phyloP scores from a whole-genome alignment of 306 rosid genomes.

The Acacia crassicarpa region DNA sequence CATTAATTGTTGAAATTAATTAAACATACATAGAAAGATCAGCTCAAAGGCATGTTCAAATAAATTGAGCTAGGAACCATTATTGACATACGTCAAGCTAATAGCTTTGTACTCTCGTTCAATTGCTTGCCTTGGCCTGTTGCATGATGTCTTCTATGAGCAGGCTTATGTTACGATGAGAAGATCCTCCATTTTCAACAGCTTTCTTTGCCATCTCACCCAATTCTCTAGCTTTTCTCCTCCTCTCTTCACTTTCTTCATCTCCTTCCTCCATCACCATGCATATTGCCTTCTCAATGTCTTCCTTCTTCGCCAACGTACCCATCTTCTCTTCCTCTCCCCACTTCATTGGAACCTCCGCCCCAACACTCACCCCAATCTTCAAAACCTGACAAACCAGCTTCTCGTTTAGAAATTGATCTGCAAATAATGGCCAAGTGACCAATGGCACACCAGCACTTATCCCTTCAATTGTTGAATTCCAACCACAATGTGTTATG shows the following conservation, averaged over 20 bases:
- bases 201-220: slow-evolving; percentile 52
- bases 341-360: slow-evolving; percentile 37
- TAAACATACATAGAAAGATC: neutral
- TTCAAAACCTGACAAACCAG: slow-evolving; percentile 36
- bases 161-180: slow-evolving; percentile 34
- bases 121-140: neutral
- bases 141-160: slow-evolving; percentile 45
- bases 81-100: neutral
- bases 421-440: slow-evolving; percentile 65
- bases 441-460: slow-evolving; percentile 56
- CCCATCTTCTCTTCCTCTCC: slow-evolving; percentile 50
- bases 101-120: neutral
- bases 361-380: slow-evolving; percentile 52
- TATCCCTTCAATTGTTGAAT: slow-evolving; percentile 57
- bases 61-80: neutral
- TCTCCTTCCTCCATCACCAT: slow-evolving; percentile 44
- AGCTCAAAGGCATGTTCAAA: neutral
- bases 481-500: slow-evolving; percentile 69
- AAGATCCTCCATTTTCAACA: slow-evolving; percentile 56
- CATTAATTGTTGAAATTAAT: neutral
- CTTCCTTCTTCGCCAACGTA: slow-evolving; percentile 41
- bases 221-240: slow-evolving; percentile 38
- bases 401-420: slow-evolving; percentile 61
- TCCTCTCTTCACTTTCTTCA: slow-evolving; percentile 41
- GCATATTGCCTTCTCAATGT: slow-evolving; percentile 38